These are phyloP conservation scores for Aristolochia contorta DNA, from an alignment of 164 flowering plant genomes.

Conservation along the genomic window DNA sequence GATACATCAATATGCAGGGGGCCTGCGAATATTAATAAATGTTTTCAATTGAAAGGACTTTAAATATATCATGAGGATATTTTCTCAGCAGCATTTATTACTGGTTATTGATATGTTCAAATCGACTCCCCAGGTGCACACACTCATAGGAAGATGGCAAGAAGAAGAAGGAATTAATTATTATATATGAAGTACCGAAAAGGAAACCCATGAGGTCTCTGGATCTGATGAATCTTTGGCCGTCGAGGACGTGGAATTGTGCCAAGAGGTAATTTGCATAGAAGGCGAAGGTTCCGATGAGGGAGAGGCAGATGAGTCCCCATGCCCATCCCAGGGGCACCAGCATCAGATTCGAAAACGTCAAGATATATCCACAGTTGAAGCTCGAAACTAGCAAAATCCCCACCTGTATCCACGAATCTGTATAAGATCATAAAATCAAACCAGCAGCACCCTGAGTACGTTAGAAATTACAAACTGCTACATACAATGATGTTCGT, in stretches of 20 bases:
- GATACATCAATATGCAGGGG: too few species aligned
- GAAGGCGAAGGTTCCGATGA: constrained; percentile 24
- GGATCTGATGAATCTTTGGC: constrained; percentile 51
- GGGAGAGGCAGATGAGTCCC: constrained; percentile 32
- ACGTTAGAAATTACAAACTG: too few species aligned
- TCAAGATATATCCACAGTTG: constrained; percentile 46
- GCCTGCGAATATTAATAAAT: too few species aligned
- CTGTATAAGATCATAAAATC: too few species aligned
- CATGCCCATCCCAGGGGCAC: constrained; percentile 52
- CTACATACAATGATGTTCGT: not conserved
- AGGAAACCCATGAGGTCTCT: constrained; percentile 49
- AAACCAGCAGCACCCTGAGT: too few species aligned
- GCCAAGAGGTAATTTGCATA: constrained; percentile 52
- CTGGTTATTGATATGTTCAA: too few species aligned
- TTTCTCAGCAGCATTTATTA: too few species aligned
- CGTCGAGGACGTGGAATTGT: constrained; percentile 34
- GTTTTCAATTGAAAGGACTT: too few species aligned
- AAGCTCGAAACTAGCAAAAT: constrained; percentile 33
- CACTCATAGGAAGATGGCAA: too few species aligned
- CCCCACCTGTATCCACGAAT: constrained; percentile 60
- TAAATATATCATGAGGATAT: too few species aligned
- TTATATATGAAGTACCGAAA: constrained; percentile 32
- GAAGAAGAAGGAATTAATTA: too few species aligned
- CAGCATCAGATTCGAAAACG: constrained; percentile 40
- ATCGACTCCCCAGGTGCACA: too few species aligned